These are phyloP conservation scores for Globisporangium uncinulatum DNA, from an alignment of 352 stramenopile genomes.

Conservation along the genomic window DNA sequence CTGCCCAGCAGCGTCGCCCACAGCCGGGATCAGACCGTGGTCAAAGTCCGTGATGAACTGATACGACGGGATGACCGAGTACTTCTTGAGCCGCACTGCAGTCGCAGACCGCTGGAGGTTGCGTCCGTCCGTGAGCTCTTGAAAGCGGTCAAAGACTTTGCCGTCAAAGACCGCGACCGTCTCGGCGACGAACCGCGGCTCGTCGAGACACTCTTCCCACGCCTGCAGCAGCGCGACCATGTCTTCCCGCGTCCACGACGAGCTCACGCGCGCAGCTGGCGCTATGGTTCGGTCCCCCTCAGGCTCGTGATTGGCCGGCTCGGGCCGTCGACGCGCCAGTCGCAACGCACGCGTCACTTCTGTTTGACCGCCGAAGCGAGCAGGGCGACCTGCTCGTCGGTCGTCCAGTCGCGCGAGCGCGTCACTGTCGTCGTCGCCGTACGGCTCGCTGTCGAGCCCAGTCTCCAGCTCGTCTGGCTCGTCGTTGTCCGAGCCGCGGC, in stretches of 20 bases:
- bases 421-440: background rate
- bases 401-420: background rate
- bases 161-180: slow-evolving; percentile 5
- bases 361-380: background rate
- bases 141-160: slow-evolving; percentile 7
- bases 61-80: slow-evolving; percentile 8
- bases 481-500: background rate
- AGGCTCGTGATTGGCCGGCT: background rate
- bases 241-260: slow-evolving; percentile 9
- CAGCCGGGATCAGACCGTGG: background rate
- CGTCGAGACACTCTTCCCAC: slow-evolving; percentile 7
- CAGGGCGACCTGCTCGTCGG: background rate
- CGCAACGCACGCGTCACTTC: background rate
- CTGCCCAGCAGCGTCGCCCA: background rate
- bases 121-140: background rate
- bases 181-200: background rate
- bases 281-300: background rate
- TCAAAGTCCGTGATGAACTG: slow-evolving; percentile 12
- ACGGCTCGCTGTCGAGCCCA: background rate
- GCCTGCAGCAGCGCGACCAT: slow-evolving; percentile 6
- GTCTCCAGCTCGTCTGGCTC: background rate
- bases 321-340: background rate
- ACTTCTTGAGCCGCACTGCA: slow-evolving; percentile 8
- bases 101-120: slow-evolving; percentile 1
- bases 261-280: background rate